Conservation (phyloP, 2,329 filamentous ascomycete genomes). For the Aspergillus sojae region DNA sequence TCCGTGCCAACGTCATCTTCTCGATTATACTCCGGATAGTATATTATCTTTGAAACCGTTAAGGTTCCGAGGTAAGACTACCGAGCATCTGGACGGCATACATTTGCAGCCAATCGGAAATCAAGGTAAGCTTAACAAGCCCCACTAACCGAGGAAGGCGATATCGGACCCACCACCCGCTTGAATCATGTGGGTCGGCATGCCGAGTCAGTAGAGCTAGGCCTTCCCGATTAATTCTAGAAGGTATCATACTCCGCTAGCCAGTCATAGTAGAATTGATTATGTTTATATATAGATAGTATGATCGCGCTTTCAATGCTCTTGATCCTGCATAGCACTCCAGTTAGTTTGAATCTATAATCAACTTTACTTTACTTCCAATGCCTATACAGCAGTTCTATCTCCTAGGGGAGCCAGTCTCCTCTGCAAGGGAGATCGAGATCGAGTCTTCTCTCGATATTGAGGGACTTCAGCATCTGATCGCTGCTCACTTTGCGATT, state of each 20-base stretch:
- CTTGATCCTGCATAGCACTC: neutral
- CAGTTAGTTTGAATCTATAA: neutral
- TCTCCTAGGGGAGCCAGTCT: conserved; percentile 23
- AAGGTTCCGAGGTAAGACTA: neutral
- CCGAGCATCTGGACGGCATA: neutral
- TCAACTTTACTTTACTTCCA: neutral
- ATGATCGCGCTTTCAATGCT: neutral
- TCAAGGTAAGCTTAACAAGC: rapidly evolving
- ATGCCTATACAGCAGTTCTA: conserved; percentile 26
- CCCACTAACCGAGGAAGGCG: neutral
- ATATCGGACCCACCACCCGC: neutral
- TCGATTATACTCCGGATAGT: too few relatives aligned
- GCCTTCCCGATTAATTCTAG: neutral
- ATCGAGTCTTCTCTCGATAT: conserved; percentile 22
- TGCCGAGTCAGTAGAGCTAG: neutral
- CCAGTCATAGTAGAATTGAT: neutral
- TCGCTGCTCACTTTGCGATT: conserved; percentile 30
- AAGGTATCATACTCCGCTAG: neutral
- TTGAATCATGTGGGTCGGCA: neutral
- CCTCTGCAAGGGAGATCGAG: conserved; percentile 24
- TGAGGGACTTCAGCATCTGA: conserved; percentile 22
- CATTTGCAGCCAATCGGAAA: too few relatives aligned
- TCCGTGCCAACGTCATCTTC: neutral
- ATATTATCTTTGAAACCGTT: neutral
- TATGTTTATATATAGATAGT: neutral